Evolutionary conservation across 306 rosid genomes (phyloP), one percentile per base, ranked within the genome.

Genomic region (Alnus rubra): DNA sequence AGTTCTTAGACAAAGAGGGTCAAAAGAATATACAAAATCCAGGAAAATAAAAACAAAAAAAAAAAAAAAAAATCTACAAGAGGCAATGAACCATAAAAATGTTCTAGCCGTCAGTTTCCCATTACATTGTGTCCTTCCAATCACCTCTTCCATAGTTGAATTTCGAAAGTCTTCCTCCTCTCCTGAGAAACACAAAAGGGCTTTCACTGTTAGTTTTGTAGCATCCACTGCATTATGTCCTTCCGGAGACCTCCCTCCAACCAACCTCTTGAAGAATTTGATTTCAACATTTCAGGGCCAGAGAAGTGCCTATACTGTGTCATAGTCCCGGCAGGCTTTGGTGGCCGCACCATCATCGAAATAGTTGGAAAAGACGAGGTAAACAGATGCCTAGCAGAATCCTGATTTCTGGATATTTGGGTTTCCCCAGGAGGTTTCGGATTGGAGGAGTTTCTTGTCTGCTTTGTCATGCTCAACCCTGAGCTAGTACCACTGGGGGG

Each of bases 141-240:
- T 42, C 45, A 0, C 23, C 71, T 71, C 77, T 49, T 45, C 76
- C 35, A 6, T 67, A 9, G 51, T 5, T 23, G 2, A 30, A 53
- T 59, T 44, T 51, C 2, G 56, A 71, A 81, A 75, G 23, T 37
- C 19, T 64, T 7, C 9, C 18, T 10, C 28, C 18, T 10, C 68
- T n/a, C n/a, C n/a, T n/a, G n/a, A n/a, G n/a, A n/a, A 70, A 49
- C 64, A 68, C 11, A 3, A 48, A 19, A 53, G 71, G 58, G 64
- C n/a, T 70, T 55, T 23, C 44, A 35, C 65, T 52, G 65, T 74
- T 78, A 89, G 73, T 82, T 87, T 73, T 62, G 90, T 82, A 74
- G 78, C 95, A 93, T 87, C 95, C 97, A 93, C 70, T 86, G 92
- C 92, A 82, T 72, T 80, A 93, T 87, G 81, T 93, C 97, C 59